Evolutionary conservation across 2,329 filamentous ascomycete species (phyloP), one percentile per base, ranked within the genome.

Genomic region (Phyllosticta citriasiana): DNA sequence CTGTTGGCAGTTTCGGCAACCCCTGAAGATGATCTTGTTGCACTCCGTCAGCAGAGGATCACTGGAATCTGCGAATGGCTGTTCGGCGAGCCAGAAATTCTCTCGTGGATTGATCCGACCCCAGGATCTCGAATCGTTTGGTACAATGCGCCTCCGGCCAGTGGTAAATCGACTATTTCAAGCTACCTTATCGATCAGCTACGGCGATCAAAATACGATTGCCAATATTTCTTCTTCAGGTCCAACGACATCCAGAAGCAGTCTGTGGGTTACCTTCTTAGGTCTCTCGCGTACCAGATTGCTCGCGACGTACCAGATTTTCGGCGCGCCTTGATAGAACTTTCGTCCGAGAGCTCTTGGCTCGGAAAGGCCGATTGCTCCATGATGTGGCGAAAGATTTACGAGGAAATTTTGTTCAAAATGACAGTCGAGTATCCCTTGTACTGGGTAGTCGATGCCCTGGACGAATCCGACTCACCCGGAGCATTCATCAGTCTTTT

Each of bases 381-480:
- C 24, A 64, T 56, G 5, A 65, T 72, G 2, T 78, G 71, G 73
- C 64, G 72, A 7, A 67, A 59, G 27, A 59, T 73, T 0, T 77
- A 74, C 63, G 65, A 65, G 33, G 65, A 65, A 9, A 65, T 67
- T 27, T 62, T 76, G 8, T 73, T 71, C 51, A 10, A 8, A 62
- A 66, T 68, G 30, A 50, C 64, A 3, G 27, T 62, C 1, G 7
- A 60, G 4, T 24, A 58, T 3, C 67, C 72, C 0, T 24, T 77
- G 2, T 77, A 74, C 63, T 74, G 71, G 73, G 64, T 77, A 8
- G 70, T 77, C 53, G 75, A 78, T 66, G 75, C 67, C 2, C 30
- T 77, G 1, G 74, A 77, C 57, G 74, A 78, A 55, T 67, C 68
- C 19, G 69, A 74, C 24, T 19, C 67, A 14, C 59, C 73, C 4